Base-by-base conservation (phyloP, 2,329 filamentous ascomycete genomes). In the Fusarium irregulare region DNA sequence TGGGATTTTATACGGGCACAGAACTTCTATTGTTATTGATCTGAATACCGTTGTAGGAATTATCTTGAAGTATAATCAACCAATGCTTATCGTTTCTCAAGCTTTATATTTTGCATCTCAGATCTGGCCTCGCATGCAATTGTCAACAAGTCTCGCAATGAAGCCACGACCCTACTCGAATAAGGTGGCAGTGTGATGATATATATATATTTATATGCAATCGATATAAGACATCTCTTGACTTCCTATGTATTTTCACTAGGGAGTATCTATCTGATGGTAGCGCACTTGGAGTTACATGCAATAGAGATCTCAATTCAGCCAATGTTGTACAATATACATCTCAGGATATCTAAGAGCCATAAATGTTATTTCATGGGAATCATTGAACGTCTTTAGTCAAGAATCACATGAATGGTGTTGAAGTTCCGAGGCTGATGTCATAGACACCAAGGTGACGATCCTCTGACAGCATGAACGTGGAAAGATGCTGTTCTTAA, bases 391-490 rank as follows among this genome's bases (percentile, higher is more conserved):
- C 14, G 41, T 25, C 21, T 25, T 37, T 37, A 37, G 41, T 16
- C 41, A 21, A 25, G 10, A 23, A 25, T 23, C 41, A 44, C 41
- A 44, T 44, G 41, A 25, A 44, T 10, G 14, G 14, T 18, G 16
- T 16, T 23, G 9, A 44, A 23, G 21, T 44, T 23, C 27, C 32
- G 20, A 21, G 27, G 4, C 50, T 66, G 63, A 64, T 60, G 60
- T 50, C 60, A 66, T 60, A 32, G 48, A 55, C 21, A 40, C 34
- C 42, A 27, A 10, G 11, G 54, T 60, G 63, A 64, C 48, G 54
- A 66, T 37, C 25, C 54, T 58, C 34, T 64, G 60, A 64, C 54
- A 64, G 23, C 63, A 65, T 49, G 8, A 14, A n/a, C 8, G 20
- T 18, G 25, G 21, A 20, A 23, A 21, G n/a, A 13, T 4, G 23